These are phyloP conservation scores for Xylaria digitata DNA, from an alignment of 2,329 filamentous ascomycete genomes.

Conservation along the genomic window DNA sequence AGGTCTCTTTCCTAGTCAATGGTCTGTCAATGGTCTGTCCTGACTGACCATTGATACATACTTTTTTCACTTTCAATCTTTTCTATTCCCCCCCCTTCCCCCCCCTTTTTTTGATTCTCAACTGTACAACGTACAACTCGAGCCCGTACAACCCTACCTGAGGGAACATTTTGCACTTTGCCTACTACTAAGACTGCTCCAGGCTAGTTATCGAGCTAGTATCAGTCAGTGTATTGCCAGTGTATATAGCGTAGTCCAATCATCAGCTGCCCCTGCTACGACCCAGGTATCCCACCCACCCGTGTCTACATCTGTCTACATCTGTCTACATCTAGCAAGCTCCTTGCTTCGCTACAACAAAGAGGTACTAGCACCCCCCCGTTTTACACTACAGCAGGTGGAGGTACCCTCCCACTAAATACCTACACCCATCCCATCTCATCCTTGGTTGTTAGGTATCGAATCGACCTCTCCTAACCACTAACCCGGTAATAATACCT, in stretches of 20 bases:
- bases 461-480: conserved; percentile 3
- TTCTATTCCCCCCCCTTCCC: conserved; percentile 10
- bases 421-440: background rate
- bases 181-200: background rate
- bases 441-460: background rate
- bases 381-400: conserved; percentile 9
- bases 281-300: background rate
- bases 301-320: too few species aligned
- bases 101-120: conserved; percentile 7
- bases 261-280: conserved; percentile 1
- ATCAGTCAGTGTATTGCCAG: too few species aligned
- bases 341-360: too few species aligned
- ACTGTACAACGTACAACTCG: background rate
- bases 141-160: background rate
- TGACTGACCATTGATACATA: too few species aligned
- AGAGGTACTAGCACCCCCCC: conserved; percentile 14
- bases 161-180: conserved; percentile 12
- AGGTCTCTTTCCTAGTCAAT: too few species aligned
- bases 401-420: conserved; percentile 16
- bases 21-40: too few species aligned
- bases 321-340: too few species aligned
- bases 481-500: conserved; percentile 28
- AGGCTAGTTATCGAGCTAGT: too few species aligned
- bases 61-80: conserved; percentile 17
- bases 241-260: background rate